These are phyloP conservation scores for Pseudonitzschia delicatissima DNA, from an alignment of 108 stramenopile species.

Conservation along the genomic window DNA sequence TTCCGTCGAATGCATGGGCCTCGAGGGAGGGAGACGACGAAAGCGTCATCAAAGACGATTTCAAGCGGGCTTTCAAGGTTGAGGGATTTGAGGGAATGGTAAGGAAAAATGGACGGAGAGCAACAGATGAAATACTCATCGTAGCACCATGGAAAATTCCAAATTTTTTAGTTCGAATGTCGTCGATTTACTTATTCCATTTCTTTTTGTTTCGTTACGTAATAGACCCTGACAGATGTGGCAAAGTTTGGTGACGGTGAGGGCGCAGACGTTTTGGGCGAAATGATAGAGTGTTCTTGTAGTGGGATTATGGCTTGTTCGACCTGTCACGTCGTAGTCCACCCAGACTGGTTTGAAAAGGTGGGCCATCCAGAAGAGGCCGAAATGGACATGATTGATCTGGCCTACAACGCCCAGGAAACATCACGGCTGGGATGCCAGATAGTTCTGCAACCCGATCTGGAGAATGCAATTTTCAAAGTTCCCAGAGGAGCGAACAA, in stretches of 20 bases:
- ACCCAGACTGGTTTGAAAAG: conserved; percentile 57
- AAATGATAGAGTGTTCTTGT: conserved; percentile 73
- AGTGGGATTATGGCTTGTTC: conserved; percentile 78
- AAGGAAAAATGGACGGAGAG: no score
- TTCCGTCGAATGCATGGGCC: conserved; percentile 52
- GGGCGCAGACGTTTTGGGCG: conserved; percentile 35
- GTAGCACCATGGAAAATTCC: no score
- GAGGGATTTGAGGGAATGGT: conserved; percentile 28
- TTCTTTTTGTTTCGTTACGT: conserved; percentile 4
- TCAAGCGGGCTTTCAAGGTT: conserved; percentile 48
- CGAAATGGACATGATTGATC: conserved; percentile 76
- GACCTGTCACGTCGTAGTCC: conserved; percentile 62
- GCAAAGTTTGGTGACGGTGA: conserved; percentile 49
- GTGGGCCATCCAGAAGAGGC: conserved; percentile 48
- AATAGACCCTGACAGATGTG: conserved; percentile 46
- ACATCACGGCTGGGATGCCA: conserved; percentile 75
- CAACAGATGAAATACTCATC: no score
- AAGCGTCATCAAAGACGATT: conserved; percentile 9
- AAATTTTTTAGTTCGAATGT: no score
- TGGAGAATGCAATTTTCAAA: conserved; percentile 50
- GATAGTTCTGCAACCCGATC: conserved; percentile 42
- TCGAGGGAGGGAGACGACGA: conserved; percentile 27
- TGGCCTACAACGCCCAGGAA: conserved; percentile 47
- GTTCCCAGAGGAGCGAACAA: conserved; percentile 59
- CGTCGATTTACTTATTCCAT: not conserved